phyloP scores from a whole-genome alignment of 164 flowering plant species.

The Tetracentron sinense region DNA sequence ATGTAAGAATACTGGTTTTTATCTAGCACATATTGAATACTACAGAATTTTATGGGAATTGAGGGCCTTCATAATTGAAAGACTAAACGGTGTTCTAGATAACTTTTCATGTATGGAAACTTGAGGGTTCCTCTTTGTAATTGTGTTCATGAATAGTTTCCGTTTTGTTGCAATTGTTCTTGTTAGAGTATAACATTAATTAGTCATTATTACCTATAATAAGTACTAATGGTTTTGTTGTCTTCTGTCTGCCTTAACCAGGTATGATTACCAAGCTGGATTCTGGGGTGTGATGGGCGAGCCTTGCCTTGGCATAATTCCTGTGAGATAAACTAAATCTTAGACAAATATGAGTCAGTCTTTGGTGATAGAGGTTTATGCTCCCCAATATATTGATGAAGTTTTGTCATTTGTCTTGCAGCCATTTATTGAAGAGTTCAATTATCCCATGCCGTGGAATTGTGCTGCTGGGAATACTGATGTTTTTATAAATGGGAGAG shows the following conservation, averaged over 20 bases:
- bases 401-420: constrained; percentile 31
- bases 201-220: neutral
- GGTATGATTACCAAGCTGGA: constrained; percentile 93
- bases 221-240: constrained; percentile 3
- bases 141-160: too few relatives aligned
- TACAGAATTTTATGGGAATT: too few relatives aligned
- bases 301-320: constrained; percentile 87
- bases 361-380: neutral
- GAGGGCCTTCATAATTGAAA: neutral
- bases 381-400: constrained; percentile 1
- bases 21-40: neutral
- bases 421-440: constrained; percentile 88
- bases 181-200: too few relatives aligned
- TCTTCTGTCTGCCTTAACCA: constrained; percentile 25
- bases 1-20: neutral
- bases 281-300: constrained; percentile 94
- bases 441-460: constrained; percentile 60
- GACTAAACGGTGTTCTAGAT: neutral
- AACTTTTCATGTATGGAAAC: neutral
- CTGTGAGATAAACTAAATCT: constrained; percentile 44
- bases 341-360: neutral
- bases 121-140: neutral
- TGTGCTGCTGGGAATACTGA: constrained; percentile 86
- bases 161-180: too few relatives aligned
- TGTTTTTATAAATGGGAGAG: constrained; percentile 85